Evolutionary conservation across 495 filamentous ascomycete species (phyloP).

Genomic region (Neurospora terricola): DNA sequence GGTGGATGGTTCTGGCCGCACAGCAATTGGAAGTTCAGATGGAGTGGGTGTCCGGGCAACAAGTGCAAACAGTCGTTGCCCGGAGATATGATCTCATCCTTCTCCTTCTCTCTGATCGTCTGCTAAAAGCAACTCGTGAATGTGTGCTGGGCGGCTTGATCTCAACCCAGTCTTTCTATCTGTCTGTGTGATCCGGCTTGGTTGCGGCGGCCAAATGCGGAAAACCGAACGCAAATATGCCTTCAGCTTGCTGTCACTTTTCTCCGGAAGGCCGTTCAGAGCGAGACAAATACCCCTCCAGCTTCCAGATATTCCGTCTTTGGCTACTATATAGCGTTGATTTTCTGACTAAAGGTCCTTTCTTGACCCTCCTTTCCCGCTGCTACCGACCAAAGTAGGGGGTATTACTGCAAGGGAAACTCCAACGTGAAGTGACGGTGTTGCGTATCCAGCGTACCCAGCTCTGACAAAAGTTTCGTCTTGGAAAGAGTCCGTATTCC

Average conservation of each 20-base stretch:
- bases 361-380: not conserved
- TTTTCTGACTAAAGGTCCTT: not conserved
- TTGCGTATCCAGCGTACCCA: not conserved
- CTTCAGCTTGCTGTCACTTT: not conserved
- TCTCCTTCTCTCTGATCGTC: not conserved
- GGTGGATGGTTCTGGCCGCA: not conserved
- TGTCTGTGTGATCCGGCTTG: not conserved
- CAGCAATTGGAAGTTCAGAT: not conserved
- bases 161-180: no score
- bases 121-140: not conserved
- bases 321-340: not conserved
- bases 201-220: not conserved
- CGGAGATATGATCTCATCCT: not conserved
- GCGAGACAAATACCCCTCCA: not conserved
- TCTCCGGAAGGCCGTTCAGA: not conserved
- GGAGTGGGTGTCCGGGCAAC: not conserved
- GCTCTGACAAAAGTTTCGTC: not conserved
- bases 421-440: not conserved
- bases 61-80: not conserved
- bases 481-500: not conserved
- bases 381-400: not conserved
- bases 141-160: not conserved
- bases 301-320: not conserved
- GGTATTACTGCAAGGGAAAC: not conserved
- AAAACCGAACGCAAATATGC: not conserved